These are phyloP conservation scores for Malbranchea zuffiana DNA, from an alignment of 2,329 filamentous ascomycete species.

Conservation along the genomic window DNA sequence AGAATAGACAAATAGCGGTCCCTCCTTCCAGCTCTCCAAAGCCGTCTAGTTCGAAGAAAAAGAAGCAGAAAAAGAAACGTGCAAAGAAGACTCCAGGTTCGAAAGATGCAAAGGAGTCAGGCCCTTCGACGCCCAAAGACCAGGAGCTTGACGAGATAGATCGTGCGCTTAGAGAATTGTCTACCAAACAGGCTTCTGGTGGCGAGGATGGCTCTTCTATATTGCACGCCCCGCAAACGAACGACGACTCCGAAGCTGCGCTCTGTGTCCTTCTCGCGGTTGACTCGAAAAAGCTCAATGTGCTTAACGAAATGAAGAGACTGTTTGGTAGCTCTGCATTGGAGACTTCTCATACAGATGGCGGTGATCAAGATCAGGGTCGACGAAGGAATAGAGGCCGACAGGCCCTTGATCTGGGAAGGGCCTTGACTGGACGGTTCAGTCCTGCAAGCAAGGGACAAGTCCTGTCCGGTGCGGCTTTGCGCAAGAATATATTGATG, in stretches of 20 bases:
- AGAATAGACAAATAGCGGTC: constrained; percentile 4
- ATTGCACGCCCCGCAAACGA: not conserved
- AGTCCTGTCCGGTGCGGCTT: constrained; percentile 58
- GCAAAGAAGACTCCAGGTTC: constrained; percentile 25
- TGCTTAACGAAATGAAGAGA: constrained; percentile 79
- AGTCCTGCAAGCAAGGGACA: constrained; percentile 46
- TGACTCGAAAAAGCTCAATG: constrained; percentile 66
- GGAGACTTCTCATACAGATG: constrained; percentile 45
- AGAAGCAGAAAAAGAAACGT: constrained; percentile 49
- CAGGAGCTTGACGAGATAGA: constrained; percentile 54
- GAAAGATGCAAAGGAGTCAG: constrained; percentile 11
- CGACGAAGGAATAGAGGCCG: constrained; percentile 47
- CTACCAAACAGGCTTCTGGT: constrained; percentile 29
- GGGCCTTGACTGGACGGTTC: constrained; percentile 45
- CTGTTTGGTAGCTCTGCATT: constrained; percentile 57
- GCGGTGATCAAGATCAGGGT: constrained; percentile 33
- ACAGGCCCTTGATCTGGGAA: constrained; percentile 41
- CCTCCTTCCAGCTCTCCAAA: not conserved
- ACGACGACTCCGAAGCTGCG: constrained; percentile 19
- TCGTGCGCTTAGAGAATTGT: constrained; percentile 49
- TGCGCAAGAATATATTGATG: constrained; percentile 71
- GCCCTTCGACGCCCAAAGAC: constrained; percentile 17
- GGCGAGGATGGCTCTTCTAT: not conserved
- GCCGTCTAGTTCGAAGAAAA: constrained; percentile 43
- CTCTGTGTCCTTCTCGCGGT: constrained; percentile 48